Conservation (phyloP, 257 asterid species). For the Solanum habrochaites region DNA sequence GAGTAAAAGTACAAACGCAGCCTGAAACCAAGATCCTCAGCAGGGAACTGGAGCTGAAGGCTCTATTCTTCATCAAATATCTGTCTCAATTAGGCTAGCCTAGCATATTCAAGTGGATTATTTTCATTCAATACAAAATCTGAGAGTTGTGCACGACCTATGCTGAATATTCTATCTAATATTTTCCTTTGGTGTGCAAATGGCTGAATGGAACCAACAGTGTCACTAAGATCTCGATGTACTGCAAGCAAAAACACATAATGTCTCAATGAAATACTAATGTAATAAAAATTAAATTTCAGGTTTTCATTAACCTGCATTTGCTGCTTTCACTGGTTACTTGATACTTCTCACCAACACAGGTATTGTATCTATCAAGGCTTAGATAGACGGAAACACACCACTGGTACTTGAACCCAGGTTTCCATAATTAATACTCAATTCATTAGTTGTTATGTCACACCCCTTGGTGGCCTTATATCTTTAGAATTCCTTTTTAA, state of each 20-base stretch:
- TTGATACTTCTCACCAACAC: background rate
- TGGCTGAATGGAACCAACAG: slow-evolving; percentile 61
- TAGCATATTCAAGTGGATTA: no score
- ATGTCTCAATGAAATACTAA: background rate
- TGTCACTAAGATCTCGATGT: slow-evolving; percentile 52
- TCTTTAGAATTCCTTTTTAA: background rate
- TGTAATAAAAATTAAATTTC: background rate
- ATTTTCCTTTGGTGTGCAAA: slow-evolving; percentile 45
- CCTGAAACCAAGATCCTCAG: slow-evolving; percentile 20
- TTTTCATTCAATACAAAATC: no score
- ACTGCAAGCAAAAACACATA: slow-evolving; percentile 27
- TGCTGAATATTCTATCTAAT: slow-evolving; percentile 65
- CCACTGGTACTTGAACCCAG: background rate
- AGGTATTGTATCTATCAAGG: background rate
- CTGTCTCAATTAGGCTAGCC: no score
- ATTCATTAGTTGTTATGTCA: background rate
- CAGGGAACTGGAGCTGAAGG: no score
- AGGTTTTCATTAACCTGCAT: slow-evolving; percentile 40
- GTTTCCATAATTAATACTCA: background rate
- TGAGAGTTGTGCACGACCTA: slow-evolving; percentile 70
- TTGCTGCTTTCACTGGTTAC: slow-evolving; percentile 27
- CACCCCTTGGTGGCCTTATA: background rate
- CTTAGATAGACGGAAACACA: background rate
- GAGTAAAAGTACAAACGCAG: background rate
- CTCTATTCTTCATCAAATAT: no score